These are phyloP conservation scores for Xylaria sp. DNA, from an alignment of 2,329 filamentous ascomycete species.

Conservation along the genomic window DNA sequence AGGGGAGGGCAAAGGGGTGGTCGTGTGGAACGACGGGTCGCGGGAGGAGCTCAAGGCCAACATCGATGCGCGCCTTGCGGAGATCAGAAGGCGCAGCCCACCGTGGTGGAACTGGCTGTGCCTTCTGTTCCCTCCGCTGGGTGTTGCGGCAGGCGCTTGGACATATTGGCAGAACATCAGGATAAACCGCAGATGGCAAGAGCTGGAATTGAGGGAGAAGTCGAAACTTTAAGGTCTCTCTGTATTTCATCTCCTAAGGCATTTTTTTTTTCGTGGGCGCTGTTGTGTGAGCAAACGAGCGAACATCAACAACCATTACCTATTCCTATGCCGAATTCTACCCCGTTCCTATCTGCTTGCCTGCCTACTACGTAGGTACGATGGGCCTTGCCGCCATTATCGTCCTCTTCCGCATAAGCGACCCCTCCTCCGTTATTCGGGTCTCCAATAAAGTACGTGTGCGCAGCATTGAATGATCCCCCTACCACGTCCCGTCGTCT, in stretches of 20 bases:
- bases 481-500: not conserved
- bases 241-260: not conserved
- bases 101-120: constrained; percentile 83
- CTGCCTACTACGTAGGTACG: too few species aligned
- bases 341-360: not conserved
- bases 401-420: not conserved
- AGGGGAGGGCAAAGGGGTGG: constrained; percentile 69
- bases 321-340: not conserved
- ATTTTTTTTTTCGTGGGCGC: not conserved
- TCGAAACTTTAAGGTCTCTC: constrained; percentile 46
- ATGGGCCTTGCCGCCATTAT: not conserved
- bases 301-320: not conserved
- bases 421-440: not conserved
- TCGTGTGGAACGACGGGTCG: constrained; percentile 89
- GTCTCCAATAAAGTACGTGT: not conserved
- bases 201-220: constrained; percentile 55
- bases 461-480: not conserved
- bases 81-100: constrained; percentile 68
- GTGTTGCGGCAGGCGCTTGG: constrained; percentile 70
- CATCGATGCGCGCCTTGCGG: constrained; percentile 68
- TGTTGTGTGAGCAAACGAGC: not conserved
- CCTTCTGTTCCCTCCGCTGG: constrained; percentile 75
- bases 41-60: constrained; percentile 71
- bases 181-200: constrained; percentile 74
- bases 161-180: constrained; percentile 73